A percentile compares a stretch with the other conserved stretches of the same genome.
These are phyloP conservation scores for Camellia lanceoleosa DNA, from an alignment of 148 eudicot genomes.

Conservation along the genomic window DNA sequence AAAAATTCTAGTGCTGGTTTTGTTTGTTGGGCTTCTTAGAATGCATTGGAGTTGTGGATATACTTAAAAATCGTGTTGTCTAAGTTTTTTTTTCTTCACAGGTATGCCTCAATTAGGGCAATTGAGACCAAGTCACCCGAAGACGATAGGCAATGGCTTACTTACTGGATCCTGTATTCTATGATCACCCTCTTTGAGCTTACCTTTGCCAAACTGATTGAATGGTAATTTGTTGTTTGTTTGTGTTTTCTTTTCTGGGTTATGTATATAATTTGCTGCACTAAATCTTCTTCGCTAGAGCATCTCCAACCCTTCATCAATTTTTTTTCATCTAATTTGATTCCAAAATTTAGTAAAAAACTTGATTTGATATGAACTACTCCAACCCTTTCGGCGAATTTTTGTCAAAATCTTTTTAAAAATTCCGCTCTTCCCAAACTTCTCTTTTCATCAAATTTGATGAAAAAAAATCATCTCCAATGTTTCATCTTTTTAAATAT, in stretches of 20 bases:
- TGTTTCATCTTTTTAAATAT: too few species aligned
- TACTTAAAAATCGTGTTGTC: background rate
- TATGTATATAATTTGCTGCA: background rate
- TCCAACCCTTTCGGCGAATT: too few species aligned
- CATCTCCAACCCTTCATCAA: too few species aligned
- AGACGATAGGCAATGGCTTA: constrained; percentile 96
- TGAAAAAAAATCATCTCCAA: too few species aligned
- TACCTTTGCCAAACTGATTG: constrained; percentile 74
- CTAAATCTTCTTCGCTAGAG: too few species aligned
- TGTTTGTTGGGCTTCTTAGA: background rate
- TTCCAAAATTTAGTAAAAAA: too few species aligned
- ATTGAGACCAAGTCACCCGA: constrained; percentile 79
- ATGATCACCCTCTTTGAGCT: constrained; percentile 89
- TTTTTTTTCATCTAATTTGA: too few species aligned
- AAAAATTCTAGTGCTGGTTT: background rate
- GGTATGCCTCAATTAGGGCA: constrained; percentile 89
- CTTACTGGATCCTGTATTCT: constrained; percentile 94
- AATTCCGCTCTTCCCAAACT: too few species aligned
- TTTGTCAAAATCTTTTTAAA: too few species aligned
- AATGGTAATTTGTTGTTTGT: constrained; percentile 49
- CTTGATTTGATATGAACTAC: too few species aligned
- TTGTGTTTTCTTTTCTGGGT: background rate
- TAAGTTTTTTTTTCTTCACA: constrained; percentile 20
- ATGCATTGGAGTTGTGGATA: background rate
- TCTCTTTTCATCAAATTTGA: too few species aligned